Conservation (phyloP, 768 basidiomycete species). For the Boletus subparvulus region DNA sequence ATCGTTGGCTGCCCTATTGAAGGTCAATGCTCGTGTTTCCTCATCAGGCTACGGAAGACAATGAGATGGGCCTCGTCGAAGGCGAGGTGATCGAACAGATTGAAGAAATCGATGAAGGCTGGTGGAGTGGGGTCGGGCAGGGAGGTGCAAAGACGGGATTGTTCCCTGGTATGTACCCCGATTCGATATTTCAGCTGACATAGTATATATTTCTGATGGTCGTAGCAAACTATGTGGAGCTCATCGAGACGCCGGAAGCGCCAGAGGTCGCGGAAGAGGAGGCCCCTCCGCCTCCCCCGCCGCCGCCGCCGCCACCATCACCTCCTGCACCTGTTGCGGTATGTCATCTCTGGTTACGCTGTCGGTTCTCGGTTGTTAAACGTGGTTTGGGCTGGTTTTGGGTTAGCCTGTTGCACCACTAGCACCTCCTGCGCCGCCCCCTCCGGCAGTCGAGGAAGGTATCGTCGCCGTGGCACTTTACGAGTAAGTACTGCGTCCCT, state of each 20-base stretch:
- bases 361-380: neutral
- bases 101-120: constrained; percentile 84
- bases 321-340: constrained; percentile 40
- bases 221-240: constrained; percentile 83
- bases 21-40: neutral
- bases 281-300: constrained; percentile 57
- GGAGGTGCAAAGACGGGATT: constrained; percentile 69
- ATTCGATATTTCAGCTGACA: neutral
- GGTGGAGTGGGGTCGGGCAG: constrained; percentile 82
- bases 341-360: constrained; percentile 6
- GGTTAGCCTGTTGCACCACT: constrained; percentile 33
- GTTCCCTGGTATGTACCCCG: constrained; percentile 69
- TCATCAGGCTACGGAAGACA: constrained; percentile 72
- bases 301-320: constrained; percentile 47
- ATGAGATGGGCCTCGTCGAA: constrained; percentile 78
- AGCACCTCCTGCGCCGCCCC: constrained; percentile 43
- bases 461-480: constrained; percentile 64
- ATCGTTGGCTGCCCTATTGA: neutral
- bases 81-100: constrained; percentile 82
- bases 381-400: neutral
- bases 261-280: constrained; percentile 40
- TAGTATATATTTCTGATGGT: neutral
- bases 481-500: constrained; percentile 48
- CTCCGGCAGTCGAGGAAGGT: constrained; percentile 58
- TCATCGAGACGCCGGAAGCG: constrained; percentile 51